Evolutionary conservation across 2,329 filamentous ascomycete species (phyloP).

Genomic region (Aspergillus melleus): DNA sequence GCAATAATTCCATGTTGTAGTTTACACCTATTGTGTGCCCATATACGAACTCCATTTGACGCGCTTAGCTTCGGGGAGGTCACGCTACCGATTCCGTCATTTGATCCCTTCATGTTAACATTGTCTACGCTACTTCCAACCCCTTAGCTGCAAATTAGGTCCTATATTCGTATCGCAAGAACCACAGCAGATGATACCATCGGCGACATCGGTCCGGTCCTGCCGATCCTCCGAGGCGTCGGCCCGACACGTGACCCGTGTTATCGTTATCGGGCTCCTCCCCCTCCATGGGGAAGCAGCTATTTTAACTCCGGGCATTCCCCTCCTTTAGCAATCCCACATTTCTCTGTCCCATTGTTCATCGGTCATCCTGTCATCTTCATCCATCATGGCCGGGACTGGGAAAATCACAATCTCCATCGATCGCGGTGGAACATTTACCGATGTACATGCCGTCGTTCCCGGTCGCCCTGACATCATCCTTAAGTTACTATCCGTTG

Average conservation of each 20-base stretch:
- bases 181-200: not conserved
- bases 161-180: too few species aligned
- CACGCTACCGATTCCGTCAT: too few species aligned
- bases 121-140: too few species aligned
- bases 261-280: slow-evolving; percentile 1
- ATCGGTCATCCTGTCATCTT: not conserved
- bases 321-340: slow-evolving; percentile 5
- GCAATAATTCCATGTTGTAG: too few species aligned
- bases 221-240: slow-evolving; percentile 18
- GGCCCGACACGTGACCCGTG: slow-evolving; percentile 31
- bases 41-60: too few species aligned
- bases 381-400: slow-evolving; percentile 24
- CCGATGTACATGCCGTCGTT: slow-evolving; percentile 40
- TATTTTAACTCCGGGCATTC: slow-evolving; percentile 15
- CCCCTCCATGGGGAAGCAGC: not conserved
- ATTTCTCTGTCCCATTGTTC: not conserved
- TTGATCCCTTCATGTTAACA: too few species aligned
- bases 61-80: too few species aligned
- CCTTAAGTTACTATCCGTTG: slow-evolving; percentile 42
- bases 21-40: too few species aligned
- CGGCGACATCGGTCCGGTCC: slow-evolving; percentile 21
- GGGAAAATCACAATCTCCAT: slow-evolving; percentile 39
- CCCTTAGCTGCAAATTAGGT: too few species aligned
- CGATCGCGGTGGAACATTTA: slow-evolving; percentile 44
- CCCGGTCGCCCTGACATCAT: slow-evolving; percentile 40